phyloP scores from a whole-genome alignment of 371 early-diverging fungal species.

The Circinella umbellata region DNA sequence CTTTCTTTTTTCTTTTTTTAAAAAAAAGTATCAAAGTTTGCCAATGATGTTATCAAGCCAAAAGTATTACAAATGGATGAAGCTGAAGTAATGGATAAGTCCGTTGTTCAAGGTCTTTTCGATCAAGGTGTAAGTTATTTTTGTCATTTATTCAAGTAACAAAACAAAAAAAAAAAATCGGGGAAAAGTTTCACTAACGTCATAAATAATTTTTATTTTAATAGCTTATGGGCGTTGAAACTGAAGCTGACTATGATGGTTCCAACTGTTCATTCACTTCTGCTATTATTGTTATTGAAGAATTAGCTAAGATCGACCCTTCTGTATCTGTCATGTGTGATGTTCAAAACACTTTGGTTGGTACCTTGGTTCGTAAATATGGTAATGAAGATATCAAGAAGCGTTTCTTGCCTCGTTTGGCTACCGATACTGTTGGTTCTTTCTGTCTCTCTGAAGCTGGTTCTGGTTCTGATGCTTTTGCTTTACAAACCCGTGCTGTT shows the following conservation, averaged over 20 bases:
- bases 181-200: background rate
- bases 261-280: constrained; percentile 90
- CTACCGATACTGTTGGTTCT: constrained; percentile 87
- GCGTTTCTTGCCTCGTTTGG: constrained; percentile 85
- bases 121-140: constrained; percentile 79
- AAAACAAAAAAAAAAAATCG: background rate
- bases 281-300: constrained; percentile 93
- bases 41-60: constrained; percentile 84
- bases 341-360: constrained; percentile 97
- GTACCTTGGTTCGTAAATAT: constrained; percentile 92
- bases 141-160: too few relatives aligned
- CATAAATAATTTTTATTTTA: background rate
- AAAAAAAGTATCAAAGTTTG: constrained; percentile 79
- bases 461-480: constrained; percentile 96
- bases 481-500: constrained; percentile 90
- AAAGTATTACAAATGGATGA: constrained; percentile 95
- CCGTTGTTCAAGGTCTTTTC: constrained; percentile 85
- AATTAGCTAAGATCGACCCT: constrained; percentile 97
- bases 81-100: constrained; percentile 78
- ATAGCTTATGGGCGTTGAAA: constrained; percentile 96
- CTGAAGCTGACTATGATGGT: constrained; percentile 82
- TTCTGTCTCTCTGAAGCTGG: constrained; percentile 96
- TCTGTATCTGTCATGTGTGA: constrained; percentile 93
- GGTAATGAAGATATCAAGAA: constrained; percentile 77
- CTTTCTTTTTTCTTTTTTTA: background rate